phyloP scores from a whole-genome alignment of 2,329 filamentous ascomycete genomes.

The Lizonia empirigonia region DNA sequence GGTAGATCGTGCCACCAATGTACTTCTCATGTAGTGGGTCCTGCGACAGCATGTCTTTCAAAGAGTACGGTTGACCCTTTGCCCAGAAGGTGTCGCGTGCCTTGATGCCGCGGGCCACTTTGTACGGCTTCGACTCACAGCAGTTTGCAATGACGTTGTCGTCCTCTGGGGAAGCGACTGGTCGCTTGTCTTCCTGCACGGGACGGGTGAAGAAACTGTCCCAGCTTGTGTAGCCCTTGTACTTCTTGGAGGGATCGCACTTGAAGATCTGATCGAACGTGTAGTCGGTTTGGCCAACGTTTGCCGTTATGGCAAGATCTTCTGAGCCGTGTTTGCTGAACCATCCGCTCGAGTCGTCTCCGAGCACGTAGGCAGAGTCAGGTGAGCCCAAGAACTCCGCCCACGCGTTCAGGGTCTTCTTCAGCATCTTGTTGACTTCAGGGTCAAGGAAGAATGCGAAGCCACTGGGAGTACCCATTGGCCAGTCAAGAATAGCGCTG shows the following conservation, averaged over 20 bases:
- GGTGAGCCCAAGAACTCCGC: conserved; percentile 45
- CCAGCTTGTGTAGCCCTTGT: conserved; percentile 70
- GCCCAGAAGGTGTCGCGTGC: conserved; percentile 69
- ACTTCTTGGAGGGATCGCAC: conserved; percentile 60
- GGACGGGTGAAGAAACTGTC: conserved; percentile 71
- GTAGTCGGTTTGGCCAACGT: conserved; percentile 32
- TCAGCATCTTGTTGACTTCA: conserved; percentile 59
- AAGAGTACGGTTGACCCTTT: conserved; percentile 71
- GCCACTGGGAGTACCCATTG: conserved; percentile 61
- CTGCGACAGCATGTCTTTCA: conserved; percentile 66
- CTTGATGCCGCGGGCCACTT: conserved; percentile 57
- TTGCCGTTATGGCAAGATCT: conserved; percentile 34
- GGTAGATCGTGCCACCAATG: conserved; percentile 69
- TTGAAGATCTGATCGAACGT: conserved; percentile 66
- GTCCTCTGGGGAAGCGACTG: conserved; percentile 63
- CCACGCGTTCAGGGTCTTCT: conserved; percentile 59
- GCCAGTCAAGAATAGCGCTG: conserved; percentile 64
- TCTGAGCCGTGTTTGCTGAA: conserved; percentile 48
- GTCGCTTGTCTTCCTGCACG: conserved; percentile 61
- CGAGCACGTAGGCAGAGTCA: conserved; percentile 47
- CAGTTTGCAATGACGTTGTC: conserved; percentile 63
- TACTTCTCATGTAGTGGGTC: conserved; percentile 62
- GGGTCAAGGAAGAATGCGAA: conserved; percentile 60
- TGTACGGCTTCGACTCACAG: conserved; percentile 68
- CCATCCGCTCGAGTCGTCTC: conserved; percentile 47